Conservation (phyloP, 1,284 basidiomycete species). For the Boletus chippewaensis region DNA sequence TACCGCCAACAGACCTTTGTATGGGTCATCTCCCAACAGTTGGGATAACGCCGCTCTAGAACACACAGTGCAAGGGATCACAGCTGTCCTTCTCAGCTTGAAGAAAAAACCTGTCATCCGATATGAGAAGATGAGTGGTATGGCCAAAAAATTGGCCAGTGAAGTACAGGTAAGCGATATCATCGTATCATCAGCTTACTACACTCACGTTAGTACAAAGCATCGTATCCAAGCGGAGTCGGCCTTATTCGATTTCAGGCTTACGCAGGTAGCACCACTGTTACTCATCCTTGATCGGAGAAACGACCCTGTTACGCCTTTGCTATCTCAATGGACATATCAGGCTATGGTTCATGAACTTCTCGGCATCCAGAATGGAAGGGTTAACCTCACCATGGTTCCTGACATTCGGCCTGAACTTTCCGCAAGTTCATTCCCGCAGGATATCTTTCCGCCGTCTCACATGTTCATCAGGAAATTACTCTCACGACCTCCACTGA, state of each 20-base stretch:
- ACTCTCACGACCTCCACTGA: constrained; percentile 91
- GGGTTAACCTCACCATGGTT: constrained; percentile 81
- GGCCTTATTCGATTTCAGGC: constrained; percentile 69
- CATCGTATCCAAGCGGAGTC: constrained; percentile 69
- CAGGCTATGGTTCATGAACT: constrained; percentile 99
- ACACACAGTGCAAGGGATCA: constrained; percentile 76
- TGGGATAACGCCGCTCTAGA: constrained; percentile 77
- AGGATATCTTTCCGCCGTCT: constrained; percentile 7
- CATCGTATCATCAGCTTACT: neutral
- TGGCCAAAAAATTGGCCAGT: constrained; percentile 84
- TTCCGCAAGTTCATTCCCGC: constrained; percentile 46
- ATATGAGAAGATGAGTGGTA: constrained; percentile 89
- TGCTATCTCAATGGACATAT: constrained; percentile 99
- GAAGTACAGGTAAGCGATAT: constrained; percentile 68
- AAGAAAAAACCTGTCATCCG: constrained; percentile 95
- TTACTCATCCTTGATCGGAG: constrained; percentile 82
- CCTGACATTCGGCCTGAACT: constrained; percentile 85
- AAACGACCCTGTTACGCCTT: constrained; percentile 95
- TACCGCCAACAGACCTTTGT: constrained; percentile 54
- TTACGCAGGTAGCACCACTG: constrained; percentile 68
- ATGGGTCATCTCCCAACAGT: constrained; percentile 56
- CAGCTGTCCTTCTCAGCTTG: constrained; percentile 84
- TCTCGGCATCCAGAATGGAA: constrained; percentile 89
- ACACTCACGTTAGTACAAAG: constrained; percentile 33
- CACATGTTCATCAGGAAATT: constrained; percentile 63